Base-by-base conservation (phyloP, 108 stramenopile species). In the Conticribra guillardii region DNA sequence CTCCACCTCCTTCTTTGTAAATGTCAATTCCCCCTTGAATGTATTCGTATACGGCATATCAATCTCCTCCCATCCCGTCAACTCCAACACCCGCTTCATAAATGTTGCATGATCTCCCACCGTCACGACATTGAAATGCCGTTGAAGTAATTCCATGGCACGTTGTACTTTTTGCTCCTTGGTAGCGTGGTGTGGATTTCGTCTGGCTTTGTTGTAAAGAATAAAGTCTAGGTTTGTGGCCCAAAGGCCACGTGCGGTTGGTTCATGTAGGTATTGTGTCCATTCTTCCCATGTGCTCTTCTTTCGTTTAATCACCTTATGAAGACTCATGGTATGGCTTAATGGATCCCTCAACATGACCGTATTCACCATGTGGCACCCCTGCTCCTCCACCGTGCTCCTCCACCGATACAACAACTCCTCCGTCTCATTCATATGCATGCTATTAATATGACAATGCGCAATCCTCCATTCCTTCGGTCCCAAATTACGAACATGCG, bases 51-150 rank as follows among this genome's bases (percentile, higher is more conserved):
- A 7, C 30, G 28, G 46, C 66, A 67, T 67, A 28, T 23, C 44
- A 15, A n/a, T 54, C 27, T 56, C 27, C 21, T 56, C 44, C 54
- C 54, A 56, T 7, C 66, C 66, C 9, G 66, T 67, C 54, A 67
- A 55, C 14, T n/a, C 44, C 41, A 67, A 33, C 11, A 67, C 14
- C 0, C 26, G 24, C 5, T 56, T 41, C 53, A 53, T 56, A 24
- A 44, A 67, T 46, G 44, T 55, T 15, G 34, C 54, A 46, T 67
- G 66, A 2, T 67, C 44, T 19, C 66, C 66, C 0, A 67, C 54
- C n/a, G 66, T 67, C 0, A 67, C 44, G n/a, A 67, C 34, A 22
- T 67, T 54, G 45, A 67, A 67, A 41, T 67, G 66, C 19, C 34
- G 44, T 1, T 31, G 22, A 28, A 67, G 48, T 29, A 67, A 3